Conservation (phyloP, 768 basidiomycete genomes). For the Tulasnella sp. region DNA sequence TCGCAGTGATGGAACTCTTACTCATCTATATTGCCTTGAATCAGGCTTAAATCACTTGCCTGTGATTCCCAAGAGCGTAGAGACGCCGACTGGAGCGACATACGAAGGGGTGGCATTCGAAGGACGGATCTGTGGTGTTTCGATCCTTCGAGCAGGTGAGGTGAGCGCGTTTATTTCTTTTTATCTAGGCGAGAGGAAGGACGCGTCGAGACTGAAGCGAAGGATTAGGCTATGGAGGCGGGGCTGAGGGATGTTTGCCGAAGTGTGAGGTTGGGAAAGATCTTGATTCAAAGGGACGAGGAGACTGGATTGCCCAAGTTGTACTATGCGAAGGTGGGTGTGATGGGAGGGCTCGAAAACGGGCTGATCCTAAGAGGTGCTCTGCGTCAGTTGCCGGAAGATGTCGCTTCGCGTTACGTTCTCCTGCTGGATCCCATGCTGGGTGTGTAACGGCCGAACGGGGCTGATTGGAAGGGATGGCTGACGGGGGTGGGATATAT, state of each 20-base stretch:
- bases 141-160: constrained; percentile 93
- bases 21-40: constrained; percentile 63
- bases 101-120: constrained; percentile 95
- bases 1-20: background rate
- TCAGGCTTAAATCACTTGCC: constrained; percentile 88
- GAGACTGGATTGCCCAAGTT: constrained; percentile 91
- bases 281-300: constrained; percentile 98
- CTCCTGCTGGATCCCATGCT: constrained; percentile 98
- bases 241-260: constrained; percentile 95
- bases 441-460: constrained; percentile 53
- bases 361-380: background rate
- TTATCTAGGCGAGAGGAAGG: background rate
- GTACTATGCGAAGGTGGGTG: constrained; percentile 78
- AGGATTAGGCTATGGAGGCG: constrained; percentile 88
- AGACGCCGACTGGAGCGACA: constrained; percentile 76
- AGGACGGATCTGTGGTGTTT: constrained; percentile 95
- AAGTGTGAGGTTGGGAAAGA: constrained; percentile 94
- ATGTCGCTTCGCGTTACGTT: constrained; percentile 89
- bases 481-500: constrained; percentile 19
- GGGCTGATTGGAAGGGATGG: constrained; percentile 1
- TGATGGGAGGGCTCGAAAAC: background rate
- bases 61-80: constrained; percentile 71
- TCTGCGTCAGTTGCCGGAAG: constrained; percentile 76
- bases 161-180: constrained; percentile 46
- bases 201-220: constrained; percentile 10